Evolutionary conservation across 495 filamentous ascomycete species (phyloP), one percentile per base, ranked within the genome.

Genomic region (Aspergillus biplanus): DNA sequence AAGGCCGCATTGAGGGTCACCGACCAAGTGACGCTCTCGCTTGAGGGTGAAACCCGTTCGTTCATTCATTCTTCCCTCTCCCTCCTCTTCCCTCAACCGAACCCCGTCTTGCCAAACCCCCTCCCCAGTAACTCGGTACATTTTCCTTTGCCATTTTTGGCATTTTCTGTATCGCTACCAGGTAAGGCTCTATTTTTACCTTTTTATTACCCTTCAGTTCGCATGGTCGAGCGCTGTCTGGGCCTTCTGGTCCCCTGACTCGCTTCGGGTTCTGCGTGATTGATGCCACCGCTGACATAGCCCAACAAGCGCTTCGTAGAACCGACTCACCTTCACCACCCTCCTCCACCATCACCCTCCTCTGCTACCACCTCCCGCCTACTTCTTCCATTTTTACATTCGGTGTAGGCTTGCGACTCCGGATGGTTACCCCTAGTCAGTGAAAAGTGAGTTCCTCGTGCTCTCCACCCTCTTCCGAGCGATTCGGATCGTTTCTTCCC

Each of bases 221-320:
- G 31, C 27, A 32, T 59, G 35, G 49, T 61, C 12, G 46, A 33
- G 35, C 6, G 57, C 31, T 66, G 56, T 61, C 33, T 31, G 61
- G 54, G 35, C 64, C 64, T 34, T 64, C 64, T 74, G 61, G 56
- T 69, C 65, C 64, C 68, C 64, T 68, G 67, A 62, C 62, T 65
- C 65, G 62, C 65, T 64, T 68, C 53, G 59, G 65, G 56, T 63
- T 50, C 65, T 70, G 63, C 56, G 63, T 63, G 62, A 53, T 64
- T 65, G 73, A 71, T 73, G 64, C 65, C 75, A 78, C 69, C 73
- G 75, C 77, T 80, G 75, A 78, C 77, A 73, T 75, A 70, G 71
- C 71, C 71, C 61, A 63, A 63, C 69, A 73, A 78, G 72, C 76
- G 76, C 76, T 75, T 78, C 68, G 71, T 75, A 75, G 72, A 75